These are phyloP conservation scores for Clitocybe nebularis DNA, from an alignment of 1,284 basidiomycete genomes.

Conservation along the genomic window DNA sequence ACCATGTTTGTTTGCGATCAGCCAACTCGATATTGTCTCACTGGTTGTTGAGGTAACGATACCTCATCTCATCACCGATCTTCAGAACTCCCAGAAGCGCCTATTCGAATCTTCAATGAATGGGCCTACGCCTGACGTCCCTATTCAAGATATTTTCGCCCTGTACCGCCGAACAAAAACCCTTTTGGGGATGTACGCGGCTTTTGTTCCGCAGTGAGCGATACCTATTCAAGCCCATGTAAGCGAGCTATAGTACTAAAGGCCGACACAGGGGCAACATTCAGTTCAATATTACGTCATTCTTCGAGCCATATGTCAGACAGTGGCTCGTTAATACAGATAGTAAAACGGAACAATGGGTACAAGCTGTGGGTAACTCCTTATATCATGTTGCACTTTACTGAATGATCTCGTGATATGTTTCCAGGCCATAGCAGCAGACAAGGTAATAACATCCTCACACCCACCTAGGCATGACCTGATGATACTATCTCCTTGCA, in stretches of 20 bases:
- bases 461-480: not conserved
- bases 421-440: conserved; percentile 75
- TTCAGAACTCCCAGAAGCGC: conserved; percentile 68
- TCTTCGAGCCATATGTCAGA: conserved; percentile 87
- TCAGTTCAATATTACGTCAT: conserved; percentile 65
- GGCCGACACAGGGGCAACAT: conserved; percentile 41
- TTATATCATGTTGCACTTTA: not conserved
- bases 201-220: conserved; percentile 76
- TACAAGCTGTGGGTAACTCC: conserved; percentile 67
- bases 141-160: conserved; percentile 85
- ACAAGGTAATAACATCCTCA: conserved; percentile 55
- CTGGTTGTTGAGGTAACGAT: conserved; percentile 72
- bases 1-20: conserved; percentile 26
- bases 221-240: not conserved
- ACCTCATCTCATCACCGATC: conserved; percentile 73
- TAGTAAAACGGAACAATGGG: conserved; percentile 91
- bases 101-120: conserved; percentile 78
- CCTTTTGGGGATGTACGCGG: conserved; percentile 73
- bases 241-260: conserved; percentile 16
- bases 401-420: conserved; percentile 1
- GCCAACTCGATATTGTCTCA: conserved; percentile 77
- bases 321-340: conserved; percentile 92
- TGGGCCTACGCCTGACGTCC: conserved; percentile 72
- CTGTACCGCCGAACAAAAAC: conserved; percentile 77
- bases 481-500: conserved; percentile 14